Evolutionary conservation across 192 early-diverging fungal genomes (phyloP).

Genomic region (Chytriomyces hyalinus): DNA sequence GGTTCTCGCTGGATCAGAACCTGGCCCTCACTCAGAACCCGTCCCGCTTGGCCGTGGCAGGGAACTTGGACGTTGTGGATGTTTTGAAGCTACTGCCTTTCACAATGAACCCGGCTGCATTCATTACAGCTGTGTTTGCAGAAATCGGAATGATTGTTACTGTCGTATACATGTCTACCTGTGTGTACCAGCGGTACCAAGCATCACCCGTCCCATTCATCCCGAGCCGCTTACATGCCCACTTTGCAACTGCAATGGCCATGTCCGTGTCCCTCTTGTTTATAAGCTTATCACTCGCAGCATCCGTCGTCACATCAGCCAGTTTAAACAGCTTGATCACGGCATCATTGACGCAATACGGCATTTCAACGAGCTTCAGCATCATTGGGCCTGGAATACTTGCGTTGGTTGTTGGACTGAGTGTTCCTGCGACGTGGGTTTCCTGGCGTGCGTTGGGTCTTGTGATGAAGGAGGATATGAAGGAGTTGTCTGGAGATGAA

Average conservation of each 20-base stretch:
- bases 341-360: background rate
- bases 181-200: too few species aligned
- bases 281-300: too few species aligned
- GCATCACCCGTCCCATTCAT: too few species aligned
- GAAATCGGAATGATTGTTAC: too few species aligned
- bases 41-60: background rate
- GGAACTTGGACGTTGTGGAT: background rate
- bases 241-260: too few species aligned
- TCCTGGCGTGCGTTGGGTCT: background rate
- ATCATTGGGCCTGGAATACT: background rate
- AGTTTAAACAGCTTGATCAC: background rate
- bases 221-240: too few species aligned
- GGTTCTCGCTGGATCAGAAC: background rate
- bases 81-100: background rate
- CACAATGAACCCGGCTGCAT: background rate
- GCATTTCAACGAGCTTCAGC: background rate
- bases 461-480: background rate
- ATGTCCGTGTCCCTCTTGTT: too few species aligned
- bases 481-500: background rate
- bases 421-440: background rate
- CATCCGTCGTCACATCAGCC: background rate
- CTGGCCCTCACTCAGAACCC: background rate
- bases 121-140: background rate
- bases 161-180: too few species aligned
- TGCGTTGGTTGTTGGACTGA: background rate